A percentile compares a stretch with the other conserved stretches of the same genome.
Evolutionary conservation across 192 early-diverging fungal species (phyloP).

Genomic region (Glomus cerebriforme): DNA sequence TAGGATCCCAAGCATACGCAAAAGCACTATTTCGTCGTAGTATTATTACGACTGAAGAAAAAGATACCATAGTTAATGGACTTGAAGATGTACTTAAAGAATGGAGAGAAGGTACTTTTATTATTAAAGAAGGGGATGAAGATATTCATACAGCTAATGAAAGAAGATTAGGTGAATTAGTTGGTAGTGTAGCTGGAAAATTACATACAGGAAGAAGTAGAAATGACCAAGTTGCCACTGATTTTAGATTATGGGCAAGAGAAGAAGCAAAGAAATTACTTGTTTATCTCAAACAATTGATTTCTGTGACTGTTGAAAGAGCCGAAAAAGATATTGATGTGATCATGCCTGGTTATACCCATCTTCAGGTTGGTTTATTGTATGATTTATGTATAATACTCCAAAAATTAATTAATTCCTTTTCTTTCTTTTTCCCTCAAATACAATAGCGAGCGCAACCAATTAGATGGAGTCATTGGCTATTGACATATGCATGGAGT

Average conservation of each 20-base stretch:
- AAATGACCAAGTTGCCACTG: constrained; percentile 99
- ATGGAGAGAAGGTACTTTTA: constrained; percentile 79
- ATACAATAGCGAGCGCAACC: constrained; percentile 86
- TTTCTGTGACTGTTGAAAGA: constrained; percentile 71
- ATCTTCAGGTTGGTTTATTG: constrained; percentile 70
- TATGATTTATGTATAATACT: not conserved
- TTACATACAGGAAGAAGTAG: constrained; percentile 95
- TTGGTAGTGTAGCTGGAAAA: constrained; percentile 92
- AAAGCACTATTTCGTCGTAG: constrained; percentile 71
- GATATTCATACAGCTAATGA: constrained; percentile 99
- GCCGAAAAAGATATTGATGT: constrained; percentile 89
- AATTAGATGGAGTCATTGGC: constrained; percentile 94
- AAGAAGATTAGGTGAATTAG: constrained; percentile 87
- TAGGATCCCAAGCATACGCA: constrained; percentile 88
- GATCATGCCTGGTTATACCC: constrained; percentile 99
- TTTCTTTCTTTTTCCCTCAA: not conserved
- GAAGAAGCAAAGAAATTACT: constrained; percentile 72
- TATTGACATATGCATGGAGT: constrained; percentile 88
- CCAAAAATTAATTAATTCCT: not conserved
- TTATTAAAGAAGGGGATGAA: constrained; percentile 79
- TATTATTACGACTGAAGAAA: constrained; percentile 80
- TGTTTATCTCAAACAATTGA: constrained; percentile 72
- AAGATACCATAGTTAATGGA: constrained; percentile 69
- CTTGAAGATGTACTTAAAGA: constrained; percentile 76
- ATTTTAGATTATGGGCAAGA: constrained; percentile 93